A percentile compares a stretch with the other conserved stretches of the same genome.
Evolutionary conservation across 805 yeast species (phyloP).

Genomic region (Kazachstania viticola): DNA sequence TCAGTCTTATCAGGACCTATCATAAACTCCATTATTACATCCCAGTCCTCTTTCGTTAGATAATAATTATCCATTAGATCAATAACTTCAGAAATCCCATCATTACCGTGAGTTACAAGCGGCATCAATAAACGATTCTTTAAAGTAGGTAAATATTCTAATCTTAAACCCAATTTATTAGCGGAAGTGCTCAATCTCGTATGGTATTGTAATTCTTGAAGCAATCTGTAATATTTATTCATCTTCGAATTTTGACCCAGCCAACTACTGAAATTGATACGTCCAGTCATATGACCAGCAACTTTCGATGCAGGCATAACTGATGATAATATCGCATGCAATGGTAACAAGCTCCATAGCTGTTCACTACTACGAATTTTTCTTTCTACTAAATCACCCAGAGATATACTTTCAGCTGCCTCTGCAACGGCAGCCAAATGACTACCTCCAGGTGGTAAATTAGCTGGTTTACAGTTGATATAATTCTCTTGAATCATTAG

Average conservation of each 20-base stretch:
- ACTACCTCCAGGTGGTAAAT: conserved; percentile 31
- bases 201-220: conserved; percentile 85
- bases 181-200: conserved; percentile 72
- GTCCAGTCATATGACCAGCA: conserved; percentile 56
- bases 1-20: conserved; percentile 50
- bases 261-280: conserved; percentile 76
- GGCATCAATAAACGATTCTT: conserved; percentile 49
- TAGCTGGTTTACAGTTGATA: conserved; percentile 48
- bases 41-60: conserved; percentile 88
- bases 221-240: conserved; percentile 61
- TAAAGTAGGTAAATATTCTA: conserved; percentile 62
- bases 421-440: conserved; percentile 53
- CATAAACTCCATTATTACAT: conserved; percentile 69
- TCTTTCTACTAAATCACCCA: conserved; percentile 69
- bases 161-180: conserved; percentile 59
- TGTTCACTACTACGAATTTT: conserved; percentile 85
- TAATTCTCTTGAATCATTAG: conserved; percentile 95
- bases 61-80: conserved; percentile 75
- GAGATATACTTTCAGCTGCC: conserved; percentile 84
- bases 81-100: conserved; percentile 56
- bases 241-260: conserved; percentile 83
- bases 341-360: conserved; percentile 86
- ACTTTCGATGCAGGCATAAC: conserved; percentile 68
- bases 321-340: conserved; percentile 79
- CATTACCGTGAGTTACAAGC: conserved; percentile 41